Conservation (phyloP, 257 asterid genomes). For the Voacanga thouarsii region DNA sequence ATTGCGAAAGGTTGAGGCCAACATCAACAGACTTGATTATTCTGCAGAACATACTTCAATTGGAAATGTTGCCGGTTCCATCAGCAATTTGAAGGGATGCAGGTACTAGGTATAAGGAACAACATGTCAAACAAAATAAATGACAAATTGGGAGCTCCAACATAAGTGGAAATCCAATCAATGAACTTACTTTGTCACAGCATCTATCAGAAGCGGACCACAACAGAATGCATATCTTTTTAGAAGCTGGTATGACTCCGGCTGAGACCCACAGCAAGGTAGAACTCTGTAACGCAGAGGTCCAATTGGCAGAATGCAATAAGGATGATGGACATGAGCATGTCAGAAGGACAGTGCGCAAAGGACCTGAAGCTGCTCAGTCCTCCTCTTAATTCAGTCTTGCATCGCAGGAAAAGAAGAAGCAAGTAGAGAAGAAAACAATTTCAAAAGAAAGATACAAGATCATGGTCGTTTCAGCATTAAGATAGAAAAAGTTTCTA, state of each 20-base stretch:
- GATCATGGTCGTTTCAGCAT: no score
- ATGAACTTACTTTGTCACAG: not conserved
- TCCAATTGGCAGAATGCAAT: no score
- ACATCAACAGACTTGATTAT: slow-evolving; percentile 13
- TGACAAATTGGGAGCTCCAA: not conserved
- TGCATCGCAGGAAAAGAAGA: no score
- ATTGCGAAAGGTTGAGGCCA: slow-evolving; percentile 15
- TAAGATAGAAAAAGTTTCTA: no score
- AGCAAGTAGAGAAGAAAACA: no score
- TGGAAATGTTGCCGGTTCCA: not conserved
- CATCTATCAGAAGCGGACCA: not conserved
- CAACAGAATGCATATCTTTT: slow-evolving; percentile 3
- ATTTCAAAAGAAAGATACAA: no score
- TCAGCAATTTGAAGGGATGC: not conserved
- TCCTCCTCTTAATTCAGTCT: no score
- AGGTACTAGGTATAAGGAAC: not conserved
- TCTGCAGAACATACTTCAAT: slow-evolving; percentile 14
- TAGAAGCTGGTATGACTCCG: slow-evolving; percentile 19
- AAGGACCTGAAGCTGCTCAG: no score
- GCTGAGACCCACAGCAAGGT: slow-evolving; percentile 9
- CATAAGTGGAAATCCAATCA: not conserved
- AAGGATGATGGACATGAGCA: no score
- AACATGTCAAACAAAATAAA: not conserved
- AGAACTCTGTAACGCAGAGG: slow-evolving; percentile 6
- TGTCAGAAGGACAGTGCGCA: not conserved